These are phyloP conservation scores for Aurinia saxatilis DNA, from an alignment of 345 rosid species.

Conservation along the genomic window DNA sequence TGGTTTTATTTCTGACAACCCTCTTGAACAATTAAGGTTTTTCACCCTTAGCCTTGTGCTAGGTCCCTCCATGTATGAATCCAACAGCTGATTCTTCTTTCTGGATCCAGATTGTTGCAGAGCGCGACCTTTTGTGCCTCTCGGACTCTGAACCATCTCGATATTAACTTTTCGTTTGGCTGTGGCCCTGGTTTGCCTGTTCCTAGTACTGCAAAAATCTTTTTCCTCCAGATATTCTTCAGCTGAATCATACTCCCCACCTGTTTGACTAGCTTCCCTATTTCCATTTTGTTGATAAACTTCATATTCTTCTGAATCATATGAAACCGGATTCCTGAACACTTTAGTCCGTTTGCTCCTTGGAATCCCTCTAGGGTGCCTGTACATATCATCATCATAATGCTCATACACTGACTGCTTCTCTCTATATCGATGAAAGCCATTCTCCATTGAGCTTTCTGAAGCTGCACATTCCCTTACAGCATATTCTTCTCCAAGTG, in stretches of 20 bases:
- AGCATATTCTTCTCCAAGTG: constrained; percentile 32
- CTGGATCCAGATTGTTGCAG: constrained; percentile 3
- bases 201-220: not conserved
- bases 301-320: constrained; percentile 32
- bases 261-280: constrained; percentile 26
- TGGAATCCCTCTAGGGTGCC: constrained; percentile 32
- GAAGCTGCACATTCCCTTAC: constrained; percentile 45
- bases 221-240: constrained; percentile 26
- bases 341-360: constrained; percentile 39
- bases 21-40: constrained; percentile 40
- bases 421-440: constrained; percentile 25
- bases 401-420: constrained; percentile 32
- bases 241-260: constrained; percentile 36
- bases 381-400: constrained; percentile 30
- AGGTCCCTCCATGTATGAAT: constrained; percentile 54
- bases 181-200: constrained; percentile 25
- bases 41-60: constrained; percentile 73
- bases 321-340: constrained; percentile 30
- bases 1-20: constrained; percentile 31
- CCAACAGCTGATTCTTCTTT: constrained; percentile 36
- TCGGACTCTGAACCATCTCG: constrained; percentile 23
- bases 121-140: constrained; percentile 11
- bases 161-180: constrained; percentile 28
- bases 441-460: constrained; percentile 40
- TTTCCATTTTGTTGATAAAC: constrained; percentile 30